phyloP scores from a whole-genome alignment of 768 basidiomycete species.

The Dioszegia crocea region DNA sequence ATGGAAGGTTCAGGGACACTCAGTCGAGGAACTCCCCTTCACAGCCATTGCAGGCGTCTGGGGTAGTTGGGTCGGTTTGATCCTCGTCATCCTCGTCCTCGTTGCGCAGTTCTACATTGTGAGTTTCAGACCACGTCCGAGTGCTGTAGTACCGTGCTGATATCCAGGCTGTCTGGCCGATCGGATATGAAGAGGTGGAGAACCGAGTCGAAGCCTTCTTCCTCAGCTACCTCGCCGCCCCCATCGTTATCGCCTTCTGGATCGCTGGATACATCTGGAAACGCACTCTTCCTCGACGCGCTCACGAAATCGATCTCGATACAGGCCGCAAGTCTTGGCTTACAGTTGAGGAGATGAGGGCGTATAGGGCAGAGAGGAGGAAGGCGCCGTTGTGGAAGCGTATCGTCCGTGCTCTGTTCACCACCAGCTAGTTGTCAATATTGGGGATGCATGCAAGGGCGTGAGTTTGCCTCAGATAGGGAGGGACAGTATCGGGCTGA shows the following conservation, averaged over 20 bases:
- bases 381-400: conserved; percentile 34
- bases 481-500: too few relatives aligned
- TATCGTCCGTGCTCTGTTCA: conserved; percentile 41
- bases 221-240: conserved; percentile 41
- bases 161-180: conserved; percentile 45
- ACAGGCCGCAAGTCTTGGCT: conserved; percentile 47
- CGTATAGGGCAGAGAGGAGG: conserved; percentile 33
- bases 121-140: neutral
- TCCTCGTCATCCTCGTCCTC: conserved; percentile 53
- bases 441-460: too few relatives aligned
- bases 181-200: conserved; percentile 27
- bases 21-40: conserved; percentile 17
- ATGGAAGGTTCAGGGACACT: conserved; percentile 5
- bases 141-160: conserved; percentile 54
- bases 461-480: too few relatives aligned
- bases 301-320: conserved; percentile 47
- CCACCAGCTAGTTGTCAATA: too few relatives aligned
- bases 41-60: conserved; percentile 11
- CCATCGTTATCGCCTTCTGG: conserved; percentile 41
- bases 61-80: conserved; percentile 53
- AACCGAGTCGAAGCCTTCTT: conserved; percentile 32
- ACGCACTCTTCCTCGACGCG: conserved; percentile 29
- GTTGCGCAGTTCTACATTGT: neutral
- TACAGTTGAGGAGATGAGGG: conserved; percentile 45
- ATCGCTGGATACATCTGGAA: conserved; percentile 42